These are phyloP conservation scores for Talaromyces verruculosus DNA, from an alignment of 2,329 filamentous ascomycete genomes.

Conservation along the genomic window DNA sequence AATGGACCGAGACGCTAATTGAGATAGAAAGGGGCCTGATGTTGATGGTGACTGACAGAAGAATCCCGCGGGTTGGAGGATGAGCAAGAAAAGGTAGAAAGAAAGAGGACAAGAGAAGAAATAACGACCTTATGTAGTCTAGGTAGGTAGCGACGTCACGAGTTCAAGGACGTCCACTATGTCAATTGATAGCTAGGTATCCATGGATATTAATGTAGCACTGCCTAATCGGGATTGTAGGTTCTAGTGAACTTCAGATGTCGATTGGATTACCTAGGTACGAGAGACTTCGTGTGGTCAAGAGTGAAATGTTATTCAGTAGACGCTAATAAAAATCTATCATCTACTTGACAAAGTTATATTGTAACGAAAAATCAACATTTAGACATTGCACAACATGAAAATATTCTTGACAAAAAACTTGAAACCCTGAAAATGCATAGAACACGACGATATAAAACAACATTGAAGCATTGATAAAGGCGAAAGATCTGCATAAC, in stretches of 20 bases:
- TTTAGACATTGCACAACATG: background rate
- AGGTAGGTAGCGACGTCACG: background rate
- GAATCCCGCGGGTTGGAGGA: background rate
- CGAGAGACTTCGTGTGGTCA: background rate
- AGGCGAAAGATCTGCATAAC: background rate
- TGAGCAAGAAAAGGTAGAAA: background rate
- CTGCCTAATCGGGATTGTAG: background rate
- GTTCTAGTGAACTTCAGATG: background rate
- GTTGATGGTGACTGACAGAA: background rate
- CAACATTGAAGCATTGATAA: background rate
- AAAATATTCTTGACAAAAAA: background rate
- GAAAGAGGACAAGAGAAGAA: background rate
- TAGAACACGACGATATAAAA: background rate
- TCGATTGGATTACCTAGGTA: background rate
- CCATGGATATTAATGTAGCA: no score
- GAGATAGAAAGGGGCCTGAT: background rate
- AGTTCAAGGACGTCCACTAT: background rate
- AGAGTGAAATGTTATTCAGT: background rate
- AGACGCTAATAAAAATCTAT: background rate
- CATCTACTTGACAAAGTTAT: background rate
- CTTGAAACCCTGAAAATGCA: background rate
- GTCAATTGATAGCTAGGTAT: background rate
- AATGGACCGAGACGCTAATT: background rate
- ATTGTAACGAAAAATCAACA: background rate
- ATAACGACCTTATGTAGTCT: background rate